Evolutionary conservation across 805 yeast species (phyloP), one percentile per base, ranked within the genome.

Genomic region (Tetrapisispora arboricola): DNA sequence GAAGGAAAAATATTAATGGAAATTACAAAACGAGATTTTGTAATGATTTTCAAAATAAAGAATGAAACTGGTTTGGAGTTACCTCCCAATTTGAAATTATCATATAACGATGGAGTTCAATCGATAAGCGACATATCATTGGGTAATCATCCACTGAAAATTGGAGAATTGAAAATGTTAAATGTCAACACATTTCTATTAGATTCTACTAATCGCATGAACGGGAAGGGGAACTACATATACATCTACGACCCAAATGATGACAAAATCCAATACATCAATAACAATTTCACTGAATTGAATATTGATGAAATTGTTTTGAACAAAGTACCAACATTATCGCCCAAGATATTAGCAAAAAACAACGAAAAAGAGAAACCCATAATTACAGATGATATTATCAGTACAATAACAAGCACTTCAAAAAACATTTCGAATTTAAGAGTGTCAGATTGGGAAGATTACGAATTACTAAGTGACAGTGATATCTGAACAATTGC

Each of bases 391-490:
- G 31, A 28, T 16, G 53, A 47, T 22, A 43, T 49, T 6, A 50
- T 47, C 20, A 48, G 51, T 34, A 50, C 54, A 4, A 42, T 44
- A n/a, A 47, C 53, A 6, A 22, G 13, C 22, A 34, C 21, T 16
- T 28, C 31, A 8, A 28, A 28, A 10, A 28, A 28, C 13, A 17
- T 26, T 19, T 31, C 29, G 18, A 19, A 7, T 16, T 24, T 30
- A 4, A 42, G 35, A 28, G 26, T 26, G 2, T 28, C 49, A 10
- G 48, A 49, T 29, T 48, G 52, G 47, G 55, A 51, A 25, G 57
- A 53, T 26, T 54, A 52, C 36, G 57, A 54, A 38, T 49, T 51
- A 30, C 41, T 54, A 39, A 53, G 57, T 38, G 59, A 53, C 18
- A 49, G 51, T 28, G 59, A 54, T 27, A 39, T 48, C 8, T 48